Evolutionary conservation across 1,139 yeast genomes (phyloP).

Genomic region (Saccharomyces pastorianus): DNA sequence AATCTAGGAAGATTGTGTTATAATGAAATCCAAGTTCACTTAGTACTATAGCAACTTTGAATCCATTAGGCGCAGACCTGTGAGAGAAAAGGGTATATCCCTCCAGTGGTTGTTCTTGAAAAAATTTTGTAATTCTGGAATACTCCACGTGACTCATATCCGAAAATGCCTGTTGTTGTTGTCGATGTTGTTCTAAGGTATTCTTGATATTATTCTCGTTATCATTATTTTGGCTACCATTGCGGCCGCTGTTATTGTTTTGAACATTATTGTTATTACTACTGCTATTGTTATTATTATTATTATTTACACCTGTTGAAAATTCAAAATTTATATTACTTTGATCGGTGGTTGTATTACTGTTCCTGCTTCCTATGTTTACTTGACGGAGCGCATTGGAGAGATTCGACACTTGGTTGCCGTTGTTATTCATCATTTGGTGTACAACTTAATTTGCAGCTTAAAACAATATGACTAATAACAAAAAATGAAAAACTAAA

Average conservation of each 20-base stretch:
- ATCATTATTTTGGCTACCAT: slow-evolving; percentile 11
- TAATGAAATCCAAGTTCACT: slow-evolving; percentile 75
- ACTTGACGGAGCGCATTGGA: slow-evolving; percentile 31
- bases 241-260: neutral
- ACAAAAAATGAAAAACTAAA: neutral
- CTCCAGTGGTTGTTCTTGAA: slow-evolving; percentile 68
- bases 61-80: slow-evolving; percentile 92
- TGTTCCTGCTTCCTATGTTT: slow-evolving; percentile 15
- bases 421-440: neutral
- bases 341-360: slow-evolving; percentile 23
- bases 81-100: slow-evolving; percentile 87
- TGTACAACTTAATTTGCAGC: neutral
- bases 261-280: slow-evolving; percentile 8
- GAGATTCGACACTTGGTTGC: slow-evolving; percentile 21
- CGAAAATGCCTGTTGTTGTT: slow-evolving; percentile 8
- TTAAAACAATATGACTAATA: neutral
- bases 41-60: slow-evolving; percentile 86
- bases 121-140: slow-evolving; percentile 62
- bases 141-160: slow-evolving; percentile 22
- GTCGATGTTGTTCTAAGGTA: slow-evolving; percentile 15
- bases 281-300: slow-evolving; percentile 5
- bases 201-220: slow-evolving; percentile 16
- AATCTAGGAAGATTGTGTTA: slow-evolving; percentile 80
- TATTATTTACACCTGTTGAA: slow-evolving; percentile 9
- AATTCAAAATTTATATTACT: slow-evolving; percentile 20